Percentiles rank a stretch among this genome's conserved stretches.
These are phyloP conservation scores for Amphirosellinia nigrospora DNA, from an alignment of 495 filamentous ascomycete species.

Conservation along the genomic window DNA sequence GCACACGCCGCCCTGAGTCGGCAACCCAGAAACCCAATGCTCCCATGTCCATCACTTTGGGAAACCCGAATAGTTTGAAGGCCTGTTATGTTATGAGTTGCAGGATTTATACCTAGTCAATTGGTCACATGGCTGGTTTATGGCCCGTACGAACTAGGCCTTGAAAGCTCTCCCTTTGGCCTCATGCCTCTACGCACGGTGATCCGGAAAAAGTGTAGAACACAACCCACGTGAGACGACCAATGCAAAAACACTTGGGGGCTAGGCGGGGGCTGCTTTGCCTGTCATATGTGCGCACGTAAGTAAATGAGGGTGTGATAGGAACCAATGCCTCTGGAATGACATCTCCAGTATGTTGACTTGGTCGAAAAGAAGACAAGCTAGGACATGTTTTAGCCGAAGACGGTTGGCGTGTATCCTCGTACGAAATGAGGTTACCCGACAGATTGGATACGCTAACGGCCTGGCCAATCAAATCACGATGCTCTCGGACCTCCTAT, in stretches of 20 bases:
- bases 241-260: not conserved
- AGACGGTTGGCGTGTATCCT: not conserved
- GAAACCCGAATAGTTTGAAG: not conserved
- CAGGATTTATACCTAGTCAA: conserved; percentile 16
- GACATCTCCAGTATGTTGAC: not conserved
- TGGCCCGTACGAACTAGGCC: not conserved
- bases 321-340: not conserved
- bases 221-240: not conserved
- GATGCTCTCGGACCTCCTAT: conserved; percentile 4
- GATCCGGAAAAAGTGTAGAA: not conserved
- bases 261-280: not conserved
- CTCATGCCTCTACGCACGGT: not conserved
- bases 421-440: conserved; percentile 12
- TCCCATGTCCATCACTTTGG: not conserved
- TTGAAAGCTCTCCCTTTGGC: conserved; percentile 2
- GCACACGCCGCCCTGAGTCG: not conserved
- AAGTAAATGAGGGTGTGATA: not conserved
- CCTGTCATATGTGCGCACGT: not conserved
- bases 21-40: not conserved
- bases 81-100: not conserved
- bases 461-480: conserved; percentile 6
- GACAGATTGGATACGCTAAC: conserved; percentile 21
- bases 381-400: not conserved
- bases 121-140: conserved; percentile 2
- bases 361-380: not conserved